These are phyloP conservation scores for Meredithiella fracta DNA, from an alignment of 2,329 filamentous ascomycete species.

Conservation along the genomic window DNA sequence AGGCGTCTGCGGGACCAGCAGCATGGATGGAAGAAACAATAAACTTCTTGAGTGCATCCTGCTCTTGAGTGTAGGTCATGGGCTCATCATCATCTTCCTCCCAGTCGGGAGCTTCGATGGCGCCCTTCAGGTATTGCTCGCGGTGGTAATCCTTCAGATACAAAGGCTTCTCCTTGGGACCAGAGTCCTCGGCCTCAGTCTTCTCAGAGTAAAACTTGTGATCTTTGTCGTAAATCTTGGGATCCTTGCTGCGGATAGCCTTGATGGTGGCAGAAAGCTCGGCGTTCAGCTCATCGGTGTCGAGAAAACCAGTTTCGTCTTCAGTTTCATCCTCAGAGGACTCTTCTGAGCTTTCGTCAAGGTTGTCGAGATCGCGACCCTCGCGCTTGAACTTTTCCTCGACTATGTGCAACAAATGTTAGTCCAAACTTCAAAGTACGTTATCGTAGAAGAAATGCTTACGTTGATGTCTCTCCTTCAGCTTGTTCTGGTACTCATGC, in stretches of 20 bases:
- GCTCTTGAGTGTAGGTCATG: conserved; percentile 73
- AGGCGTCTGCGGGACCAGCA: conserved; percentile 27
- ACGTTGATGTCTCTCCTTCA: conserved; percentile 66
- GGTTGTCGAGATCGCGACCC: conserved; percentile 26
- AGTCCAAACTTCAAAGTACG: background rate
- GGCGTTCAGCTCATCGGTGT: conserved; percentile 67
- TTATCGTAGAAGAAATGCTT: conserved; percentile 20
- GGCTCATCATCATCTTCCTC: conserved; percentile 29
- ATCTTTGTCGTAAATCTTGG: conserved; percentile 69
- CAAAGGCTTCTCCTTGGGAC: conserved; percentile 60
- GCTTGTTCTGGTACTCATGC: conserved; percentile 95
- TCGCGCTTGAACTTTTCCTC: conserved; percentile 78
- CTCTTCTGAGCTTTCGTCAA: conserved; percentile 36
- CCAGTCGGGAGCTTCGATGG: conserved; percentile 32
- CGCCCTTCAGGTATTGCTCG: conserved; percentile 59
- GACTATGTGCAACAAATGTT: conserved; percentile 33
- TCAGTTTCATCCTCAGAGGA: conserved; percentile 66
- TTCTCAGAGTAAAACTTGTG: conserved; percentile 57
- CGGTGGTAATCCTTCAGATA: conserved; percentile 82
- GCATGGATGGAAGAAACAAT: conserved; percentile 67
- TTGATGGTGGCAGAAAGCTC: conserved; percentile 76
- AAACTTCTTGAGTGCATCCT: conserved; percentile 62
- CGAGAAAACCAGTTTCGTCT: conserved; percentile 78
- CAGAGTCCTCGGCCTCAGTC: conserved; percentile 34
- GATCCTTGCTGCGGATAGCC: conserved; percentile 81